A percentile compares a stretch with the other conserved stretches of the same genome.
These are phyloP conservation scores for Perkinsus chesapeaki DNA, from an alignment of 169 alveolate genomes.

Conservation along the genomic window DNA sequence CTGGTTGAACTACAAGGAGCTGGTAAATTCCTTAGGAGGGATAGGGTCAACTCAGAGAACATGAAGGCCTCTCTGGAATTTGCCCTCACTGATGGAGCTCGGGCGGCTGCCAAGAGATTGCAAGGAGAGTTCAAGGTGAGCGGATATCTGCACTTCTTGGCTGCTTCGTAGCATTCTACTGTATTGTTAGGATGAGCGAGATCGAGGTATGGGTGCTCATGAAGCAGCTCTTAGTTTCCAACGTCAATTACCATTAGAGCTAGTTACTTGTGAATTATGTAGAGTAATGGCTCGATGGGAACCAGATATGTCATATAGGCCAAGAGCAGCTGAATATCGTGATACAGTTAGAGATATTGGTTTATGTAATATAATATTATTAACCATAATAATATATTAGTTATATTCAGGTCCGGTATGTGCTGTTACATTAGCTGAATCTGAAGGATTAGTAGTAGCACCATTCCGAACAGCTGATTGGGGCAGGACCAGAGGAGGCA, in stretches of 20 bases:
- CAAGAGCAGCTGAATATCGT: not conserved
- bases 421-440: not conserved
- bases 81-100: not conserved
- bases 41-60: not conserved
- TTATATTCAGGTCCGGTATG: not conserved
- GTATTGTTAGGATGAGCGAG: not conserved
- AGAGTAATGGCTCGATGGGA: not conserved
- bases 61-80: not conserved
- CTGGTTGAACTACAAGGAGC: not conserved
- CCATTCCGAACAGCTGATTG: not conserved
- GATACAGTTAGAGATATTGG: not conserved
- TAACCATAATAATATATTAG: not conserved
- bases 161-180: not conserved
- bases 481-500: not conserved
- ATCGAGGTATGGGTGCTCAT: not conserved
- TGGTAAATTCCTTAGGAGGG: not conserved
- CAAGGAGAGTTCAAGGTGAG: not conserved
- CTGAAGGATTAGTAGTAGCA: not conserved
- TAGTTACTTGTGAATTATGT: not conserved
- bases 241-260: conserved; percentile 4
- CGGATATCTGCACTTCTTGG: not conserved
- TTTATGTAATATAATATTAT: not conserved
- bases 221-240: not conserved
- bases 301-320: not conserved
- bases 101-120: not conserved